Conservation (phyloP, 768 basidiomycete genomes). For the Xerocomus brunneocitrinus region DNA sequence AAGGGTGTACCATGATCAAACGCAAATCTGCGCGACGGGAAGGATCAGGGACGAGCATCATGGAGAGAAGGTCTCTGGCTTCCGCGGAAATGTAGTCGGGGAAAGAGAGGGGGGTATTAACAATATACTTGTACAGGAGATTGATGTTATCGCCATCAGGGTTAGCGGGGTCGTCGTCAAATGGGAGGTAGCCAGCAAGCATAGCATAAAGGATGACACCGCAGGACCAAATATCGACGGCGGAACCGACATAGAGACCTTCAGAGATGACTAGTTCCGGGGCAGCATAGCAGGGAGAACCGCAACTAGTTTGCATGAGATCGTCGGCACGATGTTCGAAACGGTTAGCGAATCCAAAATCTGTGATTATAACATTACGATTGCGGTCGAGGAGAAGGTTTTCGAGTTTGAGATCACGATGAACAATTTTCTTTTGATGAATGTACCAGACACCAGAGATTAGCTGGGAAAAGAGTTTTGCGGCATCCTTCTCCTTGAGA, state of each 20-base stretch:
- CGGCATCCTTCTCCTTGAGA: conserved; percentile 89
- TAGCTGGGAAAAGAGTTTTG: conserved; percentile 95
- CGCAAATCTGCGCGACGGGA: conserved; percentile 68
- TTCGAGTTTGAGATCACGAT: conserved; percentile 98
- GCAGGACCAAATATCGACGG: conserved; percentile 97
- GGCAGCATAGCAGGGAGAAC: conserved; percentile 96
- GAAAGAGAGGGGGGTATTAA: conserved; percentile 94
- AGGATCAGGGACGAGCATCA: conserved; percentile 96
- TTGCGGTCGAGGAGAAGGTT: conserved; percentile 95
- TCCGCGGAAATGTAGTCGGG: conserved; percentile 89
- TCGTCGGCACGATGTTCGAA: conserved; percentile 92
- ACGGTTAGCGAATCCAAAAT: conserved; percentile 98
- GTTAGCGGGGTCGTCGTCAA: conserved; percentile 97
- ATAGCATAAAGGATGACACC: conserved; percentile 96
- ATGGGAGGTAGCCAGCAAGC: conserved; percentile 97
- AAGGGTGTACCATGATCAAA: conserved; percentile 82
- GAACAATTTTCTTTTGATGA: conserved; percentile 98
- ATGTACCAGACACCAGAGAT: conserved; percentile 99
- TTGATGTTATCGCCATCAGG: conserved; percentile 99
- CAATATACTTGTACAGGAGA: conserved; percentile 96
- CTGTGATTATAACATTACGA: conserved; percentile 98
- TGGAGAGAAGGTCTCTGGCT: conserved; percentile 76
- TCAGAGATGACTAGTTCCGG: conserved; percentile 98
- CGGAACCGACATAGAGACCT: conserved; percentile 93
- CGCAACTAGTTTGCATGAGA: conserved; percentile 97